These are phyloP conservation scores for Aspergillus awamori DNA, from an alignment of 2,329 filamentous ascomycete species.

Conservation along the genomic window DNA sequence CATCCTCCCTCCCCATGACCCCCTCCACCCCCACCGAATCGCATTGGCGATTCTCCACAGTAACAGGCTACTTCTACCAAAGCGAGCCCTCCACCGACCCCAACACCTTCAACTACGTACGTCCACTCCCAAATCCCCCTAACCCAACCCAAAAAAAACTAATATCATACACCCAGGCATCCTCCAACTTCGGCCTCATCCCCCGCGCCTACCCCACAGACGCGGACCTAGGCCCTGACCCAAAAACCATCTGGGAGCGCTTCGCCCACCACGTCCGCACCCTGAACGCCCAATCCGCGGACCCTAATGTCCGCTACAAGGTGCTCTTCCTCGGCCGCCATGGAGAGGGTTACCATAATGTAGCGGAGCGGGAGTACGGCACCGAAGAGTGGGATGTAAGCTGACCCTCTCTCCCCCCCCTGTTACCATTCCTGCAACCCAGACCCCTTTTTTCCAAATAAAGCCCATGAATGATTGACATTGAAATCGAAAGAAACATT, in stretches of 20 bases:
- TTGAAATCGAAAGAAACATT: conserved; percentile 52
- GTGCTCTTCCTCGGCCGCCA: conserved; percentile 63
- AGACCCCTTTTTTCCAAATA: no score
- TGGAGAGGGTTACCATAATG: conserved; percentile 65
- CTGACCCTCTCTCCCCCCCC: not conserved
- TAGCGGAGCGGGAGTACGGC: conserved; percentile 61
- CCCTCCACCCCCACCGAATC: conserved; percentile 17
- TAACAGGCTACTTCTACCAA: conserved; percentile 55
- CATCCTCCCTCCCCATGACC: conserved; percentile 19
- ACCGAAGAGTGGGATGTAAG: conserved; percentile 62
- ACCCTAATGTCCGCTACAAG: conserved; percentile 51
- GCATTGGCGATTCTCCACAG: conserved; percentile 42
- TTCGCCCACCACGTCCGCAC: conserved; percentile 52
- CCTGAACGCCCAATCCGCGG: conserved; percentile 46
- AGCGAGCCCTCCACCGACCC: conserved; percentile 53
- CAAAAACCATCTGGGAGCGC: conserved; percentile 58
- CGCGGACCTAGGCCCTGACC: conserved; percentile 25
- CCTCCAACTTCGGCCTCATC: conserved; percentile 55
- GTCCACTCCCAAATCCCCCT: not conserved
- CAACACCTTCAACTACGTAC: conserved; percentile 53
- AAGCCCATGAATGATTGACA: not conserved
- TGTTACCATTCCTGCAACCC: not conserved
- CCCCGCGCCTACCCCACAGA: conserved; percentile 49
- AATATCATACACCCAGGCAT: conserved; percentile 28
- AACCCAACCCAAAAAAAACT: conserved; percentile 5